Evolutionary conservation across 2,329 filamentous ascomycete species (phyloP), one percentile per base, ranked within the genome.

Genomic region (Lachnellula subtilissima): DNA sequence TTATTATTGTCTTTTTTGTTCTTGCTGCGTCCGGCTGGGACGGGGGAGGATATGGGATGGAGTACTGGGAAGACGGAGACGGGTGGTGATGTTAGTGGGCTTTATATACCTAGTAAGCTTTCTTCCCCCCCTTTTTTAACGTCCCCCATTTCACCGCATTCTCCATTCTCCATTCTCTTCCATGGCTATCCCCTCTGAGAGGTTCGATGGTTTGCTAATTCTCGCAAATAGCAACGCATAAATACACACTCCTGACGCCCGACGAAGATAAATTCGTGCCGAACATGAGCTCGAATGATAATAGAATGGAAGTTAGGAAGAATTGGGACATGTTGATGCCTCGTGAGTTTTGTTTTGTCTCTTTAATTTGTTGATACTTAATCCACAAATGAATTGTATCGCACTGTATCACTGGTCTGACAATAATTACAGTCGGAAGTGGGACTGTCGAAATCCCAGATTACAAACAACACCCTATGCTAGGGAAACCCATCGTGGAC

Each of bases 291-390:
- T 56, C 56, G 11, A 61, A 70, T 50, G 61, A 53, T 3, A 63
- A 70, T 53, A 54, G 69, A 22, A 64, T 70, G 60, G 62, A 67
- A 47, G 57, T 71, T 9, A 54, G 68, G 40, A 60, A 61, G 19
- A 70, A 70, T 32, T 70, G 68, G 69, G 68, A 70, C 55, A 63
- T 65, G 56, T 48, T 70, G 17, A 66, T 71, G 67, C 69, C 69
- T 53, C 63, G 66, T 68, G 54, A 55, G 64, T 55, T 8, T 23
- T 25, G 11, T 25, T 25, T 8, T 25, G 5, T 22, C 2, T 5
- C 12, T 7, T 17, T 12, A 2, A 1, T 2, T n/a, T 15, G 2
- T 15, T 23, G 22, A 22, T 22, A 22, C 22, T 22, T 22, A 22
- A 22, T 22, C 22, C 22, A 22, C 22, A 22, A 22, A 22, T 22